Base-by-base conservation (phyloP, 352 stramenopile species). In the Chrysophaeum taylorii region DNA sequence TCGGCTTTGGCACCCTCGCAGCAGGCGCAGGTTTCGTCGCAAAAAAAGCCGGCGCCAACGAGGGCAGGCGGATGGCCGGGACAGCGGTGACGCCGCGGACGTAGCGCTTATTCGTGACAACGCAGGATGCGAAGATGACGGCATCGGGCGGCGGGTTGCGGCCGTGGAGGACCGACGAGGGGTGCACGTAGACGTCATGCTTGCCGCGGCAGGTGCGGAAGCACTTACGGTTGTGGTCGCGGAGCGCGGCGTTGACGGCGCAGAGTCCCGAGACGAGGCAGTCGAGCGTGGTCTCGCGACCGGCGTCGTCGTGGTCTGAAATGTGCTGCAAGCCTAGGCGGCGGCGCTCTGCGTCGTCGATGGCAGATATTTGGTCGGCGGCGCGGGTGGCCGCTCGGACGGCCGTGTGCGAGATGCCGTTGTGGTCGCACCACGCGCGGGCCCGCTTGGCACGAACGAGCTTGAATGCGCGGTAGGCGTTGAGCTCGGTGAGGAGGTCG, bases 51-150 rank as follows among this genome's bases (percentile, higher is more conserved):
- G 57, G 35, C 14, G 14, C 15, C 16, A 66, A 36, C 57, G 16
- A 29, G 12, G 57, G 33, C 12, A 66, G 57, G 12, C 16, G 7
- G 12, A 18, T 9, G 18, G 57, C 57, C 33, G 91, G 84, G 68
- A 92, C 88, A 37, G 89, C 78, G 39, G 90, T 68, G 18, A 91
- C 82, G 9, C 84, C 87, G 9, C 86, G 84, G 70, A 92, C 90
- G 77, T 91, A 92, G 76, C 91, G 87, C 69, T 89, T 89, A 76
- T 84, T 92, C 42, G 86, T 92, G 71, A 90, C 89, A 70, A 92
- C 85, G 54, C 90, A 78, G 70, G 91, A 84, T 68, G 90, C 90
- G 78, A 90, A 92, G 18, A 92, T 81, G 57, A 91, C 81, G 75
- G 81, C 90, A 69, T 90, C 88, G 0, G 86, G 86, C 43, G 86